Evolutionary conservation across 75 land plant species (phyloP).

Genomic region (Chamaecyparis obtusa): DNA sequence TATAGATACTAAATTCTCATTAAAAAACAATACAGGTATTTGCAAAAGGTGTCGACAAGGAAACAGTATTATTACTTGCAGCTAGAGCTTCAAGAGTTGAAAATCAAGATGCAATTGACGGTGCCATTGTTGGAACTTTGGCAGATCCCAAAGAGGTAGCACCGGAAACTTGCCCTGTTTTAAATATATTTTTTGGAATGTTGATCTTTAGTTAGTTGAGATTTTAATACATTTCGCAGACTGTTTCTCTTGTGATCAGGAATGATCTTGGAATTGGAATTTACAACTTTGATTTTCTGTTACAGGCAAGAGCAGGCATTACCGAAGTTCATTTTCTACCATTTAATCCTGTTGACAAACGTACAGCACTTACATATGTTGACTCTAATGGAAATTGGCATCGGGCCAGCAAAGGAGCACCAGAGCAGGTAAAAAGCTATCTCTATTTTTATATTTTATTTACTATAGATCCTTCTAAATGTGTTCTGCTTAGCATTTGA

Average conservation of each 20-base stretch:
- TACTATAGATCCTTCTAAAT: background rate
- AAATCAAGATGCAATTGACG: constrained; percentile 61
- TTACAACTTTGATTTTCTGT: background rate
- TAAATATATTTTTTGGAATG: no score
- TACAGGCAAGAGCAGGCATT: constrained; percentile 66
- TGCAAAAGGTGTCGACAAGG: constrained; percentile 44
- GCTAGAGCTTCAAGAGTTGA: constrained; percentile 50
- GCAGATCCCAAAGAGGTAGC: constrained; percentile 54
- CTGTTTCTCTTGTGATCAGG: background rate
- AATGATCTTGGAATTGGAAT: background rate
- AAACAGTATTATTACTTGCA: constrained; percentile 27
- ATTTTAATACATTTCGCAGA: no score
- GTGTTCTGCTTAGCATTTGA: background rate
- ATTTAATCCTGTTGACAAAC: constrained; percentile 84
- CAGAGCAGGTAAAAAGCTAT: constrained; percentile 57
- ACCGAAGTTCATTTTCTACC: constrained; percentile 72
- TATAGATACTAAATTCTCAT: background rate
- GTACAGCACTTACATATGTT: constrained; percentile 84
- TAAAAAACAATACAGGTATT: constrained; percentile 21
- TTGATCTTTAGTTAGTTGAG: no score
- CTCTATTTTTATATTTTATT: background rate
- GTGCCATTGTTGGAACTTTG: constrained; percentile 50
- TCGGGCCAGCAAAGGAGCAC: constrained; percentile 86
- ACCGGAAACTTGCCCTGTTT: background rate
- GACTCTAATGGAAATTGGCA: constrained; percentile 72